These are phyloP conservation scores for Vitis cinerea DNA, from an alignment of 164 flowering plant genomes.

Conservation along the genomic window DNA sequence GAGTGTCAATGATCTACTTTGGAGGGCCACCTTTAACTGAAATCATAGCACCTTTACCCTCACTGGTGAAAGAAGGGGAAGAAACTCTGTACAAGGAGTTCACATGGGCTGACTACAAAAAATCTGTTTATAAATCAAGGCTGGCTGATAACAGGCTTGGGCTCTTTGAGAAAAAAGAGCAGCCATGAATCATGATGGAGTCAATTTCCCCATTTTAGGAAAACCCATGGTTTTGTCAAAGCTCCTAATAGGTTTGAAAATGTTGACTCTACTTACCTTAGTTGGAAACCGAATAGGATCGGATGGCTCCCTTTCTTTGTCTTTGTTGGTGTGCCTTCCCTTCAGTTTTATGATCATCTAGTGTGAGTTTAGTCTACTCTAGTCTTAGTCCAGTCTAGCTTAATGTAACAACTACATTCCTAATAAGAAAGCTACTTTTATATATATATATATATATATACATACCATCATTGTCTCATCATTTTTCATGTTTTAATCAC, in stretches of 20 bases:
- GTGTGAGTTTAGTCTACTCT: no score
- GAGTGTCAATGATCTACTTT: slow-evolving; percentile 85
- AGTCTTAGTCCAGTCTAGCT: no score
- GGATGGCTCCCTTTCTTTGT: not conserved
- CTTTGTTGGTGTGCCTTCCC: not conserved
- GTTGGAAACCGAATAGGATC: slow-evolving; percentile 15
- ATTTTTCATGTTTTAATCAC: no score
- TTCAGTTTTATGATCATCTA: not conserved
- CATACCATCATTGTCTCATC: no score
- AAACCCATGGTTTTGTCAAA: slow-evolving; percentile 2
- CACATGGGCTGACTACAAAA: slow-evolving; percentile 88
- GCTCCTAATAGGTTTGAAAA: not conserved
- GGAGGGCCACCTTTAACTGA: slow-evolving; percentile 72
- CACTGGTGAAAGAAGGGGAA: slow-evolving; percentile 51
- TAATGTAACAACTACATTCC: no score
- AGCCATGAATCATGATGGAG: slow-evolving; percentile 10
- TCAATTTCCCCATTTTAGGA: slow-evolving; percentile 14
- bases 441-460: no score
- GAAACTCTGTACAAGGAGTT: slow-evolving; percentile 80
- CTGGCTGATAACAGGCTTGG: slow-evolving; percentile 73
- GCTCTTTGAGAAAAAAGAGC: slow-evolving; percentile 40
- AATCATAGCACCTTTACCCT: slow-evolving; percentile 53
- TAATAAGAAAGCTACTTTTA: no score
- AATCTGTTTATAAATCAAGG: slow-evolving; percentile 65
- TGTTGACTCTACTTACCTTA: slow-evolving; percentile 18